A percentile compares a stretch with the other conserved stretches of the same genome.
Evolutionary conservation across 164 flowering plant genomes (phyloP).

Genomic region (Berberis vulgaris): DNA sequence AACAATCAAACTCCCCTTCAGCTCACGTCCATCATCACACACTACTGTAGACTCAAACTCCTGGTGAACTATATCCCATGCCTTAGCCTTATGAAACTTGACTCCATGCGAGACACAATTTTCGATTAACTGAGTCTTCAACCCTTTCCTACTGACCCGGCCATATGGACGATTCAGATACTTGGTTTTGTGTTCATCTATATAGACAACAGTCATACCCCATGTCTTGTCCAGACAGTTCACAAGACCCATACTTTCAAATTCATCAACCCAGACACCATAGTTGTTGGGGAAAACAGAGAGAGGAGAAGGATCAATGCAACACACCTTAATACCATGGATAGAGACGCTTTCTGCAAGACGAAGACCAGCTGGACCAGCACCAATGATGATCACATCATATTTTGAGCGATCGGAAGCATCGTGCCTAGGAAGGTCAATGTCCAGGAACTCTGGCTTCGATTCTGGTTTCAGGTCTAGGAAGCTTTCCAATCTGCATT

Average conservation of each 20-base stretch:
- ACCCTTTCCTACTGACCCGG: slow-evolving; percentile 35
- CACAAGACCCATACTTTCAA: slow-evolving; percentile 40
- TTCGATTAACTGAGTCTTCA: slow-evolving; percentile 40
- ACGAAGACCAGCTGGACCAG: slow-evolving; percentile 74
- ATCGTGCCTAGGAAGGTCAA: slow-evolving; percentile 33
- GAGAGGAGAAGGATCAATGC: slow-evolving; percentile 69
- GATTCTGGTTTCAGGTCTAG: slow-evolving; percentile 51
- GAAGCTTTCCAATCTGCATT: slow-evolving; percentile 32
- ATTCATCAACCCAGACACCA: slow-evolving; percentile 85
- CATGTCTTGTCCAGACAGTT: slow-evolving; percentile 58
- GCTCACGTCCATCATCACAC: slow-evolving; percentile 55
- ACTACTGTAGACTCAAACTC: slow-evolving; percentile 44
- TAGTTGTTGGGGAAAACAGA: slow-evolving; percentile 70
- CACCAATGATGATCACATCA: slow-evolving; percentile 57
- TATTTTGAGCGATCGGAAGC: slow-evolving; percentile 24
- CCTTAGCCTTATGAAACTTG: slow-evolving; percentile 57
- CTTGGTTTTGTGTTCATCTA: slow-evolving; percentile 46
- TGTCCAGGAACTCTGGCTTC: slow-evolving; percentile 27
- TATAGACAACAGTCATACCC: slow-evolving; percentile 43
- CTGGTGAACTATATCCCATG: slow-evolving; percentile 42
- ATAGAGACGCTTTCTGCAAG: slow-evolving; percentile 54
- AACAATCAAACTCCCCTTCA: slow-evolving; percentile 47
- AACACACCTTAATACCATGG: slow-evolving; percentile 53
- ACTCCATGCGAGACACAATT: slow-evolving; percentile 39
- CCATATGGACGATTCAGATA: slow-evolving; percentile 57